Evolutionary conservation across 2,329 filamentous ascomycete species (phyloP).

Genomic region (Pseudogymnoascus destructans): DNA sequence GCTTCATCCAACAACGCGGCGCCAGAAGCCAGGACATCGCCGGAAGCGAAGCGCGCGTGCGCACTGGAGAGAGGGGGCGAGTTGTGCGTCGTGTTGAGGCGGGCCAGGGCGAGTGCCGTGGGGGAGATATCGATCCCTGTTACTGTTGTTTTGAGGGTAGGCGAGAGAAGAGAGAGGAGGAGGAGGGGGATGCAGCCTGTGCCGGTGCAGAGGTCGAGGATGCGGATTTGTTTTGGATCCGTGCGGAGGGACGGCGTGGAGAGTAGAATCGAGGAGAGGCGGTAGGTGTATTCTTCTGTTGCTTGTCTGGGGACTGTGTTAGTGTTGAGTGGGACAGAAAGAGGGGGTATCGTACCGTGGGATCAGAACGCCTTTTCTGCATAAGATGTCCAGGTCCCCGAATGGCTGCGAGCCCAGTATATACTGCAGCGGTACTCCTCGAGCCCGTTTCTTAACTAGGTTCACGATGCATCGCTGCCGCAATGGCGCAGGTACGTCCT

Average conservation of each 20-base stretch:
- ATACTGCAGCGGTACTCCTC: slow-evolving; percentile 75
- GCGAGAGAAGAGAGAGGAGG: slow-evolving; percentile 47
- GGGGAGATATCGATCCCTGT: slow-evolving; percentile 62
- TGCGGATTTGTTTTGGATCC: slow-evolving; percentile 26
- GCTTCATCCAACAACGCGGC: not conserved
- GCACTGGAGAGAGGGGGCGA: not conserved
- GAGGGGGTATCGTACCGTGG: slow-evolving; percentile 43
- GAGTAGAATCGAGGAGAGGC: slow-evolving; percentile 32
- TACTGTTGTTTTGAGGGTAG: slow-evolving; percentile 40
- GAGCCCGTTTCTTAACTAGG: slow-evolving; percentile 37
- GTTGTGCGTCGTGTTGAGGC: slow-evolving; percentile 41
- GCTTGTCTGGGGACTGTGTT: slow-evolving; percentile 37
- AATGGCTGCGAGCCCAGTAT: slow-evolving; percentile 82
- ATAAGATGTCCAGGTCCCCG: slow-evolving; percentile 66
- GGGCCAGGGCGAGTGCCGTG: slow-evolving; percentile 50
- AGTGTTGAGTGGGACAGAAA: slow-evolving; percentile 8
- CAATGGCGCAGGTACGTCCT: slow-evolving; percentile 9
- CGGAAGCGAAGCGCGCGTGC: not conserved
- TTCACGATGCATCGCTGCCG: slow-evolving; percentile 22
- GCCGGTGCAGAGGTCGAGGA: slow-evolving; percentile 83
- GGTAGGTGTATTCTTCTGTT: slow-evolving; percentile 54
- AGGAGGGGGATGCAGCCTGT: slow-evolving; percentile 81
- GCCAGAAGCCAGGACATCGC: slow-evolving; percentile 32
- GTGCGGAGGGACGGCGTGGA: not conserved
- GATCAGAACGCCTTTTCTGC: slow-evolving; percentile 67